Conservation (phyloP, 208 protist genomes). For the Angomonas deanei region DNA sequence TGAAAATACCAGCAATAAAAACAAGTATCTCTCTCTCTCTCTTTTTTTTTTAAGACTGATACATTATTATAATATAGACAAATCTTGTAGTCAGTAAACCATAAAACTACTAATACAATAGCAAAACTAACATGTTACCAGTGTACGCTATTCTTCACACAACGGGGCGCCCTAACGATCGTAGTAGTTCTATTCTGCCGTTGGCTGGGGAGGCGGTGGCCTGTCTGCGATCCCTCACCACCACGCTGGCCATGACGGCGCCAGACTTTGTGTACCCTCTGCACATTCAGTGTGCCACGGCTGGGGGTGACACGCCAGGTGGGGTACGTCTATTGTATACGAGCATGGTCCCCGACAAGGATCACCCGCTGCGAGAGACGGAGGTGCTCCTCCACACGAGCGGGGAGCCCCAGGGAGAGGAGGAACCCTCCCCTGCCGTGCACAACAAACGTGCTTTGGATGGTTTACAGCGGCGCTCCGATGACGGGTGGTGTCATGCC, state of each 20-base stretch:
- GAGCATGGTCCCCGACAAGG: slow-evolving; percentile 39
- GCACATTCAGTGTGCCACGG: slow-evolving; percentile 60
- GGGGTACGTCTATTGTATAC: slow-evolving; percentile 23
- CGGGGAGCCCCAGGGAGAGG: too few relatives aligned
- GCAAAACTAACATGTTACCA: slow-evolving; percentile 27
- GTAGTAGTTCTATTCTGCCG: neutral
- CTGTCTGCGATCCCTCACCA: slow-evolving; percentile 42
- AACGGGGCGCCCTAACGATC: neutral
- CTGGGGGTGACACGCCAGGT: slow-evolving; percentile 42
- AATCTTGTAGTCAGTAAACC: neutral
- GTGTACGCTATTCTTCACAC: slow-evolving; percentile 73
- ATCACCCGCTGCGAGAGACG: slow-evolving; percentile 29
- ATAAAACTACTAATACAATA: neutral
- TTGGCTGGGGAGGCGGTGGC: slow-evolving; percentile 43
- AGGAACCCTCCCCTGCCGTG: too few relatives aligned
- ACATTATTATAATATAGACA: too few relatives aligned
- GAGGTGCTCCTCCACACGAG: neutral
- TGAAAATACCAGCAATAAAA: neutral
- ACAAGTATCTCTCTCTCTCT: neutral
- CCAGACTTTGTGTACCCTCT: slow-evolving; percentile 63
- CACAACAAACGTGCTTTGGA: too few relatives aligned
- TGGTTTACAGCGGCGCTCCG: too few relatives aligned
- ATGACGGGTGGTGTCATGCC: neutral
- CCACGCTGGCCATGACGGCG: slow-evolving; percentile 22
- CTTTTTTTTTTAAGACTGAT: neutral